These are phyloP conservation scores for Candolleomyces efflorescens DNA, from an alignment of 768 basidiomycete genomes.

Conservation along the genomic window DNA sequence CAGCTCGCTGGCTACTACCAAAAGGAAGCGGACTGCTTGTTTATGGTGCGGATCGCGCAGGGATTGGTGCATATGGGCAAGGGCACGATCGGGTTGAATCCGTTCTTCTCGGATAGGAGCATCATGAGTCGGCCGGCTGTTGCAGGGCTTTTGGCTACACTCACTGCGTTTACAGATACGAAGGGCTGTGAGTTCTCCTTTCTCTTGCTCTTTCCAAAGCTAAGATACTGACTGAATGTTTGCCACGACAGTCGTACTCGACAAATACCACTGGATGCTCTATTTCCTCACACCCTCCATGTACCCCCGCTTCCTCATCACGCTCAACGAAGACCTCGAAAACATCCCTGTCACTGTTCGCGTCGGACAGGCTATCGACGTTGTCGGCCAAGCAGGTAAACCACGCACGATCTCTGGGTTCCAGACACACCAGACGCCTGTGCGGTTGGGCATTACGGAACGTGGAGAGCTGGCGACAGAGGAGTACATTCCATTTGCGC, in stretches of 20 bases:
- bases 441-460: constrained; percentile 91
- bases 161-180: constrained; percentile 92
- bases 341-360: constrained; percentile 87
- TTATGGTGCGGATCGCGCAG: constrained; percentile 94
- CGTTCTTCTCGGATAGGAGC: constrained; percentile 90
- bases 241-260: constrained; percentile 70
- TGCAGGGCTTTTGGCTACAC: constrained; percentile 81
- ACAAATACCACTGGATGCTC: constrained; percentile 98
- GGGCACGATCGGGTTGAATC: constrained; percentile 94
- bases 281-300: constrained; percentile 95
- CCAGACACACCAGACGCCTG: constrained; percentile 97
- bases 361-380: constrained; percentile 96
- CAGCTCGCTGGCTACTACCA: constrained; percentile 97
- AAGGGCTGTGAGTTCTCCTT: constrained; percentile 72
- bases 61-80: constrained; percentile 99
- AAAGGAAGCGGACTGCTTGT: constrained; percentile 95
- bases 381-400: constrained; percentile 97
- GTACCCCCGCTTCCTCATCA: constrained; percentile 98
- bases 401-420: constrained; percentile 95
- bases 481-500: constrained; percentile 88
- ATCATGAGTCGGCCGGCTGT: constrained; percentile 88
- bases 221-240: constrained; percentile 1
- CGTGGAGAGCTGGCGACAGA: constrained; percentile 95
- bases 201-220: background rate
- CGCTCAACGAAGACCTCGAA: constrained; percentile 88